Base-by-base conservation (phyloP, 2,329 filamentous ascomycete species). In the Penicillium sumatraense region DNA sequence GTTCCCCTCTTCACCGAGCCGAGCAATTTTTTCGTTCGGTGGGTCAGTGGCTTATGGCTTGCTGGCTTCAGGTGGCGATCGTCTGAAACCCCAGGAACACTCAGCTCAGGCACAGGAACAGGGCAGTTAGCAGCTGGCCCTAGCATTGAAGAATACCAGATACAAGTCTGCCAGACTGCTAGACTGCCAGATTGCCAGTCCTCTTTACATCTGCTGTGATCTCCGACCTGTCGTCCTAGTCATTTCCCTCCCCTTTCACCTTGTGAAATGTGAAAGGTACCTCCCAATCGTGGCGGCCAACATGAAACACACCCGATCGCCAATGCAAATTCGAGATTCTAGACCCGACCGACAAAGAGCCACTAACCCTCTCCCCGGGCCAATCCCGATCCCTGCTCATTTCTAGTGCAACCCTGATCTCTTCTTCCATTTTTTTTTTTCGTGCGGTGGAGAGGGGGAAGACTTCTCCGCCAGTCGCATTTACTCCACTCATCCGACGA, bases 401-500 rank as follows among this genome's bases (percentile, higher is more conserved):
- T 36, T 20, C 49, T 3, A 40, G 52, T 49, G 57, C 33, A 27
- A 24, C 44, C 49, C 52, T 45, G 14, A 52, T 27, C 7, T 47
- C 42, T 29, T 29, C 40, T 36, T 53, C 40, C 60, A 52, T 33
- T 40, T 23, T 42, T 41, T 9, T 26, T 36, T 16, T 18, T 33
- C 16, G 23, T 46, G 42, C 42, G 42, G 27, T 46, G 42, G 42
- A 46, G 42, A 20, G 9, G 18, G 16, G 18, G 40, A 26, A 16
- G 29, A 9, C 26, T 45, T 38, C 27, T 49, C 18, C 40, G 47
- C 61, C 51, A 59, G 52, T 59, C 51, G n/a, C 27, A 31, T 51
- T 46, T 40, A 11, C 52, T 59, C 60, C 56, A 53, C 54, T 48
- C 13, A 8, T 35, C 51, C 56, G 58, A 61, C 36, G 51, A 59